These are phyloP conservation scores for Angomonas deanei DNA, from an alignment of 208 protist genomes.

Conservation along the genomic window DNA sequence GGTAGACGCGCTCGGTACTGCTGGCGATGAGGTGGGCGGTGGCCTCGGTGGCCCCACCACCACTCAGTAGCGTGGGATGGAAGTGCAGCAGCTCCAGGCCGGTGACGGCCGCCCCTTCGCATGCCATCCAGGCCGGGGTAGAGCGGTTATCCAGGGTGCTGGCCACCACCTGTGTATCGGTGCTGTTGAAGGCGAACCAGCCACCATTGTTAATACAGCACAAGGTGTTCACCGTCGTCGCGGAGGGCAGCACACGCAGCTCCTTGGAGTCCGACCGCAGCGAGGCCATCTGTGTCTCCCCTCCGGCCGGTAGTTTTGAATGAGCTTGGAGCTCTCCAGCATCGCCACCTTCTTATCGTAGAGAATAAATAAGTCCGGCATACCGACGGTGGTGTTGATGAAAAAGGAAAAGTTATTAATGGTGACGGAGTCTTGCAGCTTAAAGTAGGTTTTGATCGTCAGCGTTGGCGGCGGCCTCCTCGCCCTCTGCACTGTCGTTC, in stretches of 20 bases:
- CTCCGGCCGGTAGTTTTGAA: slow-evolving; percentile 29
- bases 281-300: slow-evolving; percentile 37
- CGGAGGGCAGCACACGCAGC: slow-evolving; percentile 37
- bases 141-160: slow-evolving; percentile 78
- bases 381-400: slow-evolving; percentile 57
- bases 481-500: slow-evolving; percentile 16
- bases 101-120: slow-evolving; percentile 41
- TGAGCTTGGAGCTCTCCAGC: slow-evolving; percentile 73
- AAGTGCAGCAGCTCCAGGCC: slow-evolving; percentile 58
- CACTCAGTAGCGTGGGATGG: slow-evolving; percentile 3
- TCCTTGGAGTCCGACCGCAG: slow-evolving; percentile 41
- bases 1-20: slow-evolving; percentile 32
- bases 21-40: slow-evolving; percentile 37
- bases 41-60: background rate
- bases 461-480: slow-evolving; percentile 16
- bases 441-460: slow-evolving; percentile 69
- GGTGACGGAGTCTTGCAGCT: slow-evolving; percentile 54
- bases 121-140: slow-evolving; percentile 73
- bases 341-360: slow-evolving; percentile 62
- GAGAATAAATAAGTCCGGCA: slow-evolving; percentile 72
- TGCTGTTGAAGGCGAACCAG: slow-evolving; percentile 85
- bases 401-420: slow-evolving; percentile 77
- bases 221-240: slow-evolving; percentile 27
- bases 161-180: slow-evolving; percentile 52
- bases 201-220: slow-evolving; percentile 57